Base-by-base conservation (phyloP, 768 basidiomycete species). In the Boletus eberwhitei region DNA sequence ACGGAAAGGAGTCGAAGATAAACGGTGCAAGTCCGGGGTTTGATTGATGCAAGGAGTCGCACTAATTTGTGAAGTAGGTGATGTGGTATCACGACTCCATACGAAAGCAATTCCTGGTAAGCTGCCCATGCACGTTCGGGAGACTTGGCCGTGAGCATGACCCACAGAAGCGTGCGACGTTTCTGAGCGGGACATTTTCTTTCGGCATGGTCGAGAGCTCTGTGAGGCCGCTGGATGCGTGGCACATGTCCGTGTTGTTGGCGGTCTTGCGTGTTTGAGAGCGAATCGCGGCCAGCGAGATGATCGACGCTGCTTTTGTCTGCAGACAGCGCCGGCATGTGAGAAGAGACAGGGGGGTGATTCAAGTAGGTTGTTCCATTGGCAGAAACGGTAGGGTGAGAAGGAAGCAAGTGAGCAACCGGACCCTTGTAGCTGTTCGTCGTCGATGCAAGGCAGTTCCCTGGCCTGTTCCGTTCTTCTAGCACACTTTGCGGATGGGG, bases 1-100 rank as follows among this genome's bases (percentile, higher is more conserved):
- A 90, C 80, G n/a, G 84, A 79, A n/a, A 89, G 74, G 4, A 92
- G 75, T 13, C 82, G 84, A 9, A 84, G 75, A 69, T 85, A 89
- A 48, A 79, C 71, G 3, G 71, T 66, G 38, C 85, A 82, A 7
- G 85, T 85, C 59, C 80, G 82, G 31, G 85, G 84, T 34, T 71
- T 71, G 53, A 76, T 66, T 36, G 73, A 66, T 0, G 82, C 74
- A n/a, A 93, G 73, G 38, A 85, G 77, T 31, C 83, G 82, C 17
- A 74, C 75, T 45, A 93, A 72, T 29, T 79, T 79, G 60, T 88
- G 85, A 36, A 91, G 80, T 53, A 82, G 77, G 50, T 64, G 56
- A 55, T 56, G 64, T 34, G 71, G 75, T 55, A 73, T 73, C 32
- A 38, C 50, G 7, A 39, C 57, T 21, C 48, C 54, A 40, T 52